Conservation (phyloP, 1,139 yeast genomes). For the Ogataea hybrid region DNA sequence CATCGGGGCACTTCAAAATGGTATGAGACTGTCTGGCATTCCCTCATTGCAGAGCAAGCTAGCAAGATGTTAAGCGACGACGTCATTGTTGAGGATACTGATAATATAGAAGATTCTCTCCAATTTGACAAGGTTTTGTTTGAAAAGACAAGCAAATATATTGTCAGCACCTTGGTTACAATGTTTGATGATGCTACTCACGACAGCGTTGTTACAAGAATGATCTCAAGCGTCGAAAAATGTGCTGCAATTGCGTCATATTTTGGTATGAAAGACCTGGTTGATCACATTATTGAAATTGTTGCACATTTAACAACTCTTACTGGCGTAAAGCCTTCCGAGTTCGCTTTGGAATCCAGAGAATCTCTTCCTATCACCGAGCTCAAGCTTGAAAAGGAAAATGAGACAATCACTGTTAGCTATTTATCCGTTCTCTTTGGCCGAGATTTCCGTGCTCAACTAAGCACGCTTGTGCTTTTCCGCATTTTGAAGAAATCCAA, state of each 20-base stretch:
- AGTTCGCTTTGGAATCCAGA: constrained; percentile 23
- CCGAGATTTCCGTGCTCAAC: constrained; percentile 85
- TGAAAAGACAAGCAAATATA: constrained; percentile 54
- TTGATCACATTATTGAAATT: constrained; percentile 63
- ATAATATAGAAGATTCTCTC: constrained; percentile 33
- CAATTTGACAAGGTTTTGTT: constrained; percentile 72
- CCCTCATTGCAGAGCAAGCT: constrained; percentile 58
- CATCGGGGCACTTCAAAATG: constrained; percentile 82
- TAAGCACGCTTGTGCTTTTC: constrained; percentile 82
- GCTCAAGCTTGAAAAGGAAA: constrained; percentile 26
- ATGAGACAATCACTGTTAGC: constrained; percentile 67
- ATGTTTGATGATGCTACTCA: constrained; percentile 88
- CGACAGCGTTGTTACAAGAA: constrained; percentile 82
- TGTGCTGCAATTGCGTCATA: constrained; percentile 72
- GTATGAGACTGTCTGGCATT: constrained; percentile 94
- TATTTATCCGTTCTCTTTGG: constrained; percentile 85
- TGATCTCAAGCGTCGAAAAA: constrained; percentile 85
- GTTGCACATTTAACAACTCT: constrained; percentile 65
- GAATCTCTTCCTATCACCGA: constrained; percentile 35
- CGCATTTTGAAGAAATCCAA: constrained; percentile 65
- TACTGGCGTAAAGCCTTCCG: constrained; percentile 34
- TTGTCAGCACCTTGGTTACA: constrained; percentile 66
- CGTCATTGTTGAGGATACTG: constrained; percentile 25
- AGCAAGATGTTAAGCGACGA: constrained; percentile 27
- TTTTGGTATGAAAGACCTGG: constrained; percentile 53